Conservation (phyloP, 768 basidiomycete genomes). For the Tremella mesenterica region DNA sequence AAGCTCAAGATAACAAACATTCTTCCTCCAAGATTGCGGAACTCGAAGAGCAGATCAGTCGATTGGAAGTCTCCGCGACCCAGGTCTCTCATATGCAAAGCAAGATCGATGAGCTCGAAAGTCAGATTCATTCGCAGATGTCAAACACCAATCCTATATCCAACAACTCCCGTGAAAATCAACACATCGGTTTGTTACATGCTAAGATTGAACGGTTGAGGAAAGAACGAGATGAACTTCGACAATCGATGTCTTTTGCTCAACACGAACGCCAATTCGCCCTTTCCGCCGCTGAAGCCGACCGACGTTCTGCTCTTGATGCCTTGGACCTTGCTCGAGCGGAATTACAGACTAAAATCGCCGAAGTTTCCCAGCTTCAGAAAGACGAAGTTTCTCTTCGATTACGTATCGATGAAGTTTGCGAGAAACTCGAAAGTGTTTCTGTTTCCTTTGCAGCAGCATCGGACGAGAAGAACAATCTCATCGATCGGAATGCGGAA, state of each 20-base stretch:
- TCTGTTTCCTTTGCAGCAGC: slow-evolving; percentile 3
- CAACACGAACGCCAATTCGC: slow-evolving; percentile 37
- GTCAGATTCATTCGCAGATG: not conserved
- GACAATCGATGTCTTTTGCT: slow-evolving; percentile 35
- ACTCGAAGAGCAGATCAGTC: not conserved
- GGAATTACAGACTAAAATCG: slow-evolving; percentile 11
- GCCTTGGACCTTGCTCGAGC: slow-evolving; percentile 11
- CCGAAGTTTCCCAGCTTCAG: not conserved
- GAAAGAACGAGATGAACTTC: slow-evolving; percentile 38
- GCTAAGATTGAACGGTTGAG: slow-evolving; percentile 38
- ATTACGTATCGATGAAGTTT: slow-evolving; percentile 1
- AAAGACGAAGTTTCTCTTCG: not conserved
- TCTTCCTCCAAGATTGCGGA: not conserved
- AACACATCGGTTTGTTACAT: slow-evolving; percentile 10
- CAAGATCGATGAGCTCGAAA: slow-evolving; percentile 8
- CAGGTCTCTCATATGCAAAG: slow-evolving; percentile 3
- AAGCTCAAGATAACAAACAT: not conserved
- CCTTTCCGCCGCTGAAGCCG: slow-evolving; percentile 23
- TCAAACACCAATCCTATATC: not conserved
- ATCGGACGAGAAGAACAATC: slow-evolving; percentile 11
- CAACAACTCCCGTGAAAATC: not conserved
- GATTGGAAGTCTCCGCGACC: not conserved
- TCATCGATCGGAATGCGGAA: slow-evolving; percentile 4
- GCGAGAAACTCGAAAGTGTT: slow-evolving; percentile 2
- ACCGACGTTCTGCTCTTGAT: slow-evolving; percentile 20